Base-by-base conservation (phyloP, 345 rosid genomes). In the Populus nigra region DNA sequence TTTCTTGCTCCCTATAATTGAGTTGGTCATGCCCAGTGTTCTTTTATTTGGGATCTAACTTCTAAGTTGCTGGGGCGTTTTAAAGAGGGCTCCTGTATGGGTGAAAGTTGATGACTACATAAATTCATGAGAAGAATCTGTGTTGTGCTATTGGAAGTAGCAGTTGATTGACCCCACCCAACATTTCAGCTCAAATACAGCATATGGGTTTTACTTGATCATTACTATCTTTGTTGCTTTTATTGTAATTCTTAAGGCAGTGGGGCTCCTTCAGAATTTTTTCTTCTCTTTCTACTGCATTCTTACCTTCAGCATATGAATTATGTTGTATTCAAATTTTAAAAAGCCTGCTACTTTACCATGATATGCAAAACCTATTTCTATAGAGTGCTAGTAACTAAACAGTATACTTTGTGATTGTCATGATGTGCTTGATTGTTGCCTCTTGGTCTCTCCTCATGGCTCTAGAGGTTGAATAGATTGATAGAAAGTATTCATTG, bases 31-130 rank as follows among this genome's bases (percentile, higher is more conserved):
- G 23, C 55, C 43, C 22, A 5, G 12, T 31, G 75, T 31, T 70
- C 63, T 61, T 71, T 49, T 61, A n/a, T 71, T 63, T 47, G 75
- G 75, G 68, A 57, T 69, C 73, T 76, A 23, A 9, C 23, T 38
- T 36, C 70, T 22, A 43, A 59, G 61, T 70, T 69, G 69, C 7
- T 69, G 74, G 33, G 62, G 49, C 47, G 47, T 63, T 29, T 77
- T 61, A 39, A 77, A 77, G 74, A 41, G 43, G 74, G 69, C n/a
- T 68, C 57, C 69, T 17, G 8, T 49, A 8, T 69, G 20, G 38
- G 25, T 36, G 62, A 63, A 71, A 45, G 45, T 45, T 70, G 45
- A 36, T 18, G 43, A 3, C 70, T 20, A 67, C 22, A 38, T 67
- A 31, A 38, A 71, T 62, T 61, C 63, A 61, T 33, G 8, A 5